phyloP scores from a whole-genome alignment of 73 alveolate species.

The Paramecium octaurelia region DNA sequence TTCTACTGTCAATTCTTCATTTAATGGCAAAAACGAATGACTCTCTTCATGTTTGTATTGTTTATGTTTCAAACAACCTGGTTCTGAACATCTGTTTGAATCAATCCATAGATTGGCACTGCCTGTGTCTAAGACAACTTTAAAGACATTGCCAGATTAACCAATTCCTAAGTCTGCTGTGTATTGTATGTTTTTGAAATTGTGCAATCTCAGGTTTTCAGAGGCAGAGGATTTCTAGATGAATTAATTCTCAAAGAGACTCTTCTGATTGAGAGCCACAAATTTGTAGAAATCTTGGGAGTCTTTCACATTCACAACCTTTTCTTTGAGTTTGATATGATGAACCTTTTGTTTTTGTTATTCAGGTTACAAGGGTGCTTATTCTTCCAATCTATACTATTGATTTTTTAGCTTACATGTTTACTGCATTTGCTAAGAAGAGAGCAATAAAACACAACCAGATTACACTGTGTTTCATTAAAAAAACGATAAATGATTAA shows the following conservation, averaged over 20 bases:
- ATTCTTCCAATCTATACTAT: neutral
- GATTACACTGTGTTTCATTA: neutral
- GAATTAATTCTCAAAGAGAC: neutral
- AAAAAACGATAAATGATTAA: neutral
- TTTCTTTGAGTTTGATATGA: slow-evolving; percentile 1
- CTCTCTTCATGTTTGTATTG: slow-evolving; percentile 25
- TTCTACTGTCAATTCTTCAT: slow-evolving; percentile 16
- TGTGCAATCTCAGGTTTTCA: slow-evolving; percentile 28
- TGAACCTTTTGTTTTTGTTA: neutral
- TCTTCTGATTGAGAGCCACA: neutral
- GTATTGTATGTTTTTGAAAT: slow-evolving; percentile 46
- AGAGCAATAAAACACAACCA: neutral
- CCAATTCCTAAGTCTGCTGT: slow-evolving; percentile 74
- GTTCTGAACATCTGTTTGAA: slow-evolving; percentile 52
- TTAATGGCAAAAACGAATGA: neutral
- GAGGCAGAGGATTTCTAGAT: neutral
- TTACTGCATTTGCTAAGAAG: neutral
- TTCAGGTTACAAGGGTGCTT: neutral
- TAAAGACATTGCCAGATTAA: slow-evolving; percentile 61
- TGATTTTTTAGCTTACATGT: neutral
- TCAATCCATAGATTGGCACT: slow-evolving; percentile 63
- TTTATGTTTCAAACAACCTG: slow-evolving; percentile 51
- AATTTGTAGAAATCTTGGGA: slow-evolving; percentile 2
- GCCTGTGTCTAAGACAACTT: slow-evolving; percentile 74
- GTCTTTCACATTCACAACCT: neutral